Evolutionary conservation across 2,329 filamentous ascomycete species (phyloP), one percentile per base, ranked within the genome.

Genomic region (Epichloe aotearoae): DNA sequence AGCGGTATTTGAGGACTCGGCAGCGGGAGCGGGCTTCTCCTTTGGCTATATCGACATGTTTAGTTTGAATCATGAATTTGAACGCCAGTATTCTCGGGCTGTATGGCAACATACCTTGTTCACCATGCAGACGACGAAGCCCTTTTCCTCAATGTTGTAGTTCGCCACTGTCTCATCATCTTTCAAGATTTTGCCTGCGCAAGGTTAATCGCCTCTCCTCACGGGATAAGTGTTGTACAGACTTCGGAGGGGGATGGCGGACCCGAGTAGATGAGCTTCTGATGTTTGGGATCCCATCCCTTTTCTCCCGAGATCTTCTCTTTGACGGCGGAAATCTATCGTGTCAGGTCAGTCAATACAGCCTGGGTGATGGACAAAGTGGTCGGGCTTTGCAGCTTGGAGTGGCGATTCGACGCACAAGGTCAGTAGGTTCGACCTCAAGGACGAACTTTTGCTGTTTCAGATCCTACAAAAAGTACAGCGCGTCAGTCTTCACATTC

Each of bases 241-340:
- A 23, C 14, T 17, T 39, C 20, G 37, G 17, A 17, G 2, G 7
- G 42, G 19, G 23, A 17, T 52, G 26, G 50, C 80, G 59, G 77
- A 95, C 90, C 93, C 52, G 93, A 96, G 71, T 97, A 97, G 71
- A 98, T 98, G 64, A 98, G 82, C 77, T 97, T 97, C 72, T 95
- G 87, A 57, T 82, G 78, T 64, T 88, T 82, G 47, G 86, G 80
- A 54, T 95, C 90, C 88, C 91, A 97, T 69, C 89, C 88, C 72
- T 96, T 96, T 69, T 95, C 90, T 56, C 81, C 76, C 34, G 84
- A 79, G 60, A 98, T 95, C 75, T 93, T 95, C 66, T 87, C 82
- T 78, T 98, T 98, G 64, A 98, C 82, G 55, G 84, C 74, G 56
- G 84, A 87, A 67, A 98, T 86, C 90, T 95, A 39, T 43, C 33